Percentiles rank a stretch among this genome's conserved stretches.
These are phyloP conservation scores for Tylopilus orsonianus DNA, from an alignment of 1,284 basidiomycete genomes.

Conservation along the genomic window DNA sequence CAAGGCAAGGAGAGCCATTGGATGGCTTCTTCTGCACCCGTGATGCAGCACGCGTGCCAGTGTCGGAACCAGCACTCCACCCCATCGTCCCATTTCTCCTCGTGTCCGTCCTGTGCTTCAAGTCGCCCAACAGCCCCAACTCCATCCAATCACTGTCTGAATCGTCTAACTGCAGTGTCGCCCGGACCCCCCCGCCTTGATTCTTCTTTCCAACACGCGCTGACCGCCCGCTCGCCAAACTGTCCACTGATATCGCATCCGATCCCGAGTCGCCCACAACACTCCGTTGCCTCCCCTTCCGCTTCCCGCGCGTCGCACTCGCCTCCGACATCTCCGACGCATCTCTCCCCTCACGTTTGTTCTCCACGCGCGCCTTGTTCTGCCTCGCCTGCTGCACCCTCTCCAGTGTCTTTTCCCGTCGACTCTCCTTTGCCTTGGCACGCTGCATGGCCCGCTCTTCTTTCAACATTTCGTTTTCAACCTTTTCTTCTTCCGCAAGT, in stretches of 20 bases:
- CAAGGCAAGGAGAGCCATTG: slow-evolving; percentile 1
- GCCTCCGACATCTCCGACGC: slow-evolving; percentile 14
- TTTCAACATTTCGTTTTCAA: slow-evolving; percentile 39
- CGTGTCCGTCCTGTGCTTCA: neutral
- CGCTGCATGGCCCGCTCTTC: slow-evolving; percentile 31
- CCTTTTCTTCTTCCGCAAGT: slow-evolving; percentile 55
- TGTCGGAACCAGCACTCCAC: neutral
- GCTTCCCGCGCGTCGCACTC: slow-evolving; percentile 1
- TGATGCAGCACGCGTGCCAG: neutral
- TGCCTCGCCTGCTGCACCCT: slow-evolving; percentile 19
- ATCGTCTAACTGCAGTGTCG: neutral
- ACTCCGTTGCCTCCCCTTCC: slow-evolving; percentile 1
- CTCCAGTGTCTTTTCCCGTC: slow-evolving; percentile 25
- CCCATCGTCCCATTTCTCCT: slow-evolving; percentile 1
- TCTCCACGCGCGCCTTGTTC: slow-evolving; percentile 9
- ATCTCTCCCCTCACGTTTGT: neutral
- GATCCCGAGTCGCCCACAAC: slow-evolving; percentile 18
- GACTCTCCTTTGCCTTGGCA: slow-evolving; percentile 24
- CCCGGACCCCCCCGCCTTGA: neutral
- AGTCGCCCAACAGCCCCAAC: slow-evolving; percentile 4
- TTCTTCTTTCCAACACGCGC: slow-evolving; percentile 7
- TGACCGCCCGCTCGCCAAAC: slow-evolving; percentile 12
- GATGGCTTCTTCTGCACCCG: slow-evolving; percentile 5
- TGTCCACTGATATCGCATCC: slow-evolving; percentile 33
- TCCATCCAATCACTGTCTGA: slow-evolving; percentile 12